Percentiles rank a stretch among this genome's conserved stretches.
phyloP scores from a whole-genome alignment of 768 basidiomycete genomes.

The Leccinum obscurum region DNA sequence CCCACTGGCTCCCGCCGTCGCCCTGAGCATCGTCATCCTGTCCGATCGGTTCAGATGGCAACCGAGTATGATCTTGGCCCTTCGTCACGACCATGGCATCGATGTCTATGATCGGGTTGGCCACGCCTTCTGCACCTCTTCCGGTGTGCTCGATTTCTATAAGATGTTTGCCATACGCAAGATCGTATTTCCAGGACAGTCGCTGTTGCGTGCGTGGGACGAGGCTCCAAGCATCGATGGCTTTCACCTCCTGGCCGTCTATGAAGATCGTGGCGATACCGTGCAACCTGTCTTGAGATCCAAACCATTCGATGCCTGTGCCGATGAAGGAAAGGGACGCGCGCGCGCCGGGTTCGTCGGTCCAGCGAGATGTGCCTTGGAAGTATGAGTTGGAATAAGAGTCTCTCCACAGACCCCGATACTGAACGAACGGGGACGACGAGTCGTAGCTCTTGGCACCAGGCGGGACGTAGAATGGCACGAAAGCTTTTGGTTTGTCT shows the following conservation, averaged over 20 bases:
- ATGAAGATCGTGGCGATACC: slow-evolving; percentile 58
- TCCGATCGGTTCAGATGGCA: neutral
- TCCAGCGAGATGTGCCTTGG: slow-evolving; percentile 50
- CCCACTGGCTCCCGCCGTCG: slow-evolving; percentile 44
- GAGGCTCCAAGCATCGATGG: slow-evolving; percentile 46
- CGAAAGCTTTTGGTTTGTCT: slow-evolving; percentile 46
- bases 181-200: slow-evolving; percentile 58
- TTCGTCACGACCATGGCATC: slow-evolving; percentile 69
- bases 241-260: slow-evolving; percentile 48
- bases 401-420: slow-evolving; percentile 59
- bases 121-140: slow-evolving; percentile 36
- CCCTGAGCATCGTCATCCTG: neutral
- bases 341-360: slow-evolving; percentile 48
- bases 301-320: slow-evolving; percentile 79
- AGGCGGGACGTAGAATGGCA: slow-evolving; percentile 72
- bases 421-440: slow-evolving; percentile 63
- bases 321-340: slow-evolving; percentile 65
- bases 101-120: slow-evolving; percentile 46
- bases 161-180: slow-evolving; percentile 54
- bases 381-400: slow-evolving; percentile 52
- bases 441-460: slow-evolving; percentile 74
- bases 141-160: slow-evolving; percentile 64
- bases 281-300: slow-evolving; percentile 52
- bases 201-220: slow-evolving; percentile 54
- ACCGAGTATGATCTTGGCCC: slow-evolving; percentile 25